Base-by-base conservation (phyloP, 2,329 filamentous ascomycete genomes). In the Aspergillus intermedius region DNA sequence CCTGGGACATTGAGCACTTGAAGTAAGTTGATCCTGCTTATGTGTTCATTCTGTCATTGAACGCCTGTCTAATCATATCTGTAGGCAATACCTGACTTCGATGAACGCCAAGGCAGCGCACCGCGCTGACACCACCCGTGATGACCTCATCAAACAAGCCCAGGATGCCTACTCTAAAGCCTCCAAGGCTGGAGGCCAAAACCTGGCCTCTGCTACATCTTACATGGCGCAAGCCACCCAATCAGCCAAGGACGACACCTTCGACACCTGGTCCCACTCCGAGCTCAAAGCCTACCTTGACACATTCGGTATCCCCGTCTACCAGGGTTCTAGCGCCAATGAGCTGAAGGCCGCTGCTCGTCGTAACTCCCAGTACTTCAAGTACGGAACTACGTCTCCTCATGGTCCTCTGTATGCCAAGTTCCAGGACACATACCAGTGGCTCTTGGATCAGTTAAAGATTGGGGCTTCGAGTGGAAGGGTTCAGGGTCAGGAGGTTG, bases 211-310 rank as follows among this genome's bases (percentile, higher is more conserved):
- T 3, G 82, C 82, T 8, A 91, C 86, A 7, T 86, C 79, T 47
- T 87, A 87, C 59, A 74, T 91, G 2, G 72, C 83, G 8, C 73
- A 81, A 50, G 81, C 82, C 23, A 88, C 87, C 4, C 78, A 78
- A 49, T 64, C 78, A 8, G 84, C 77, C 43, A 89, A 88, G 73
- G 74, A 81, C 43, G 75, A 69, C 21, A 74, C 79, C 1, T 91
- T 91, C 54, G 82, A 89, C 46, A 80, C 80, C 1, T 91, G 87
- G 87, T 86, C 76, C 21, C 73, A 77, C 44, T 78, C 75, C 37
- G 86, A 91, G 22, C 74, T 93, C 53, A 91, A 91, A 75, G 73
- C 80, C 1, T 91, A 91, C 61, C 79, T 91, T 5, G 87, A 91
- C 63, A 86, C 82, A 53, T 91, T 89, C 55, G 88, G 88, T 34